Evolutionary conservation across 1,139 yeast genomes (phyloP), one percentile per base, ranked within the genome.

Genomic region (Nakaseomyces sp.): DNA sequence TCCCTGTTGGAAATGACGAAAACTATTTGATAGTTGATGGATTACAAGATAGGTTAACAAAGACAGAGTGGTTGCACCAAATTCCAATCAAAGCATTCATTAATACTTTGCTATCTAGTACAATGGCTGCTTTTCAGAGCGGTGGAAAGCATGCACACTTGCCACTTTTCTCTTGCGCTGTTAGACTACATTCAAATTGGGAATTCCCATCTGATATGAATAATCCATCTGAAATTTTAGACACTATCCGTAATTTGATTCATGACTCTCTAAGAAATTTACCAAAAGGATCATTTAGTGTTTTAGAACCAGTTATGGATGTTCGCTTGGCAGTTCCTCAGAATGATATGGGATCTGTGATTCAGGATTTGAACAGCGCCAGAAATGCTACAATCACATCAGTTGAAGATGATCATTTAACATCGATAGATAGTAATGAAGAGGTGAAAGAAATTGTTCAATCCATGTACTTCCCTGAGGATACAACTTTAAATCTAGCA

Each of bases 271-370:
- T 60, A 6, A 28, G 42, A 4, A 38, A 43, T 2, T 24, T 47
- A 3, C 37, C 41, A 2, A 46, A 45, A 2, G 50, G 49, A 1
- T 57, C 65, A 2, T 77, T 74, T 56, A 71, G 78, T 1, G 62
- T 88, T 1, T 69, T 89, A 60, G 97, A 91, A 62, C 98, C 98
- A 0, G 71, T 84, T 20, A 89, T 91, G 97, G 71, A 74, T 35
- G 81, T 87, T 5, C 70, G 70, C n/a, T 79, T 91, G 1, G 74
- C 73, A 43, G 82, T 81, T 1, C 72, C 73, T 43, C 82, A 87
- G 18, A 82, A 76, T 48, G 84, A 81, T 47, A 66, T 91, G 53
- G 98, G 98, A 16, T 73, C 72, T 37, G 94, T 91, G 0, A 76
- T 86, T 30, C 94, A 87, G 55, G 98, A 91, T 66, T 70, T 72